These are phyloP conservation scores for Monoraphidium neglectum DNA, from an alignment of 139 green algal genomes.

Conservation along the genomic window DNA sequence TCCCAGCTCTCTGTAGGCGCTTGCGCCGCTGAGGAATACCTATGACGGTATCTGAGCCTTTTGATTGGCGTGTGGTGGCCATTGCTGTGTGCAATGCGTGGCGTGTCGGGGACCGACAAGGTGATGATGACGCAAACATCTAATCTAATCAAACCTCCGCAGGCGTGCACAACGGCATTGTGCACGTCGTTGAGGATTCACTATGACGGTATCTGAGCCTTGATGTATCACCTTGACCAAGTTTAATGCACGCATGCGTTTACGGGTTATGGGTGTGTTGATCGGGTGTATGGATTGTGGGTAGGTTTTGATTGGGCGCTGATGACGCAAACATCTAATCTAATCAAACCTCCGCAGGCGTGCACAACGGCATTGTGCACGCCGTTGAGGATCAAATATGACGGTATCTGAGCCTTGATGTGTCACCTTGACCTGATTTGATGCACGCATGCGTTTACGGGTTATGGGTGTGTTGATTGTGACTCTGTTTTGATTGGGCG, in stretches of 20 bases:
- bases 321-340: not conserved
- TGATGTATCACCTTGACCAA: not conserved
- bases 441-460: too few species aligned
- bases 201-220: conserved; percentile 3
- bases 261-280: too few species aligned
- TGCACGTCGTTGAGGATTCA: not conserved
- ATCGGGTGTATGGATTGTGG: too few species aligned
- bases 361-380: not conserved
- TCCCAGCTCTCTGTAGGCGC: conserved; percentile 1
- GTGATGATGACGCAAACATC: conserved; percentile 9
- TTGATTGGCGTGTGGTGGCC: not conserved
- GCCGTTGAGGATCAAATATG: conserved; percentile 3
- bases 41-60: conserved; percentile 23
- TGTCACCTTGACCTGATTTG: not conserved
- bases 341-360: not conserved
- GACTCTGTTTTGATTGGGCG: not conserved
- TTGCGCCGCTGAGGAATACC: not conserved
- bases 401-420: conserved; percentile 12
- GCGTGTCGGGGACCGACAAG: too few species aligned
- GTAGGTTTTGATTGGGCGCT: not conserved
- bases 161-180: too few species aligned
- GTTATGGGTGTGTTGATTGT: not conserved
- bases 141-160: not conserved
- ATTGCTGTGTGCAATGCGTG: too few species aligned
- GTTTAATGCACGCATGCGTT: not conserved